phyloP scores from a whole-genome alignment of 768 basidiomycete genomes.

The Boletus insuetus region DNA sequence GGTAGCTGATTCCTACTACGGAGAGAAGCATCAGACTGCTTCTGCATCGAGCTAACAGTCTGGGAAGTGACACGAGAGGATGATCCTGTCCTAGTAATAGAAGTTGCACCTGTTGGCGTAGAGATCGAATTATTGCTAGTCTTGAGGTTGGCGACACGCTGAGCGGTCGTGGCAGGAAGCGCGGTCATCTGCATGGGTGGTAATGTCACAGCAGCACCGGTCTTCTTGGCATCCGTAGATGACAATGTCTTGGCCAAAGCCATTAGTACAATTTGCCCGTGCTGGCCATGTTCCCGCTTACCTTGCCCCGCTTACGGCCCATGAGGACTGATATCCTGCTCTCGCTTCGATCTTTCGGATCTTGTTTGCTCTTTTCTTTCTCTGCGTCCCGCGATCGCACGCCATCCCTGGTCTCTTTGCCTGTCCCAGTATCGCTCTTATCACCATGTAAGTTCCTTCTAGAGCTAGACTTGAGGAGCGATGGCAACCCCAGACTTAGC shows the following conservation, averaged over 20 bases:
- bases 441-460: conserved; percentile 73
- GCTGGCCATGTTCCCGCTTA: conserved; percentile 34
- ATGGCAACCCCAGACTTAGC: conserved; percentile 75
- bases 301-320: conserved; percentile 90
- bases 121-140: conserved; percentile 45
- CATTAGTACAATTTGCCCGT: conserved; percentile 10
- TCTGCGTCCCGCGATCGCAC: conserved; percentile 41
- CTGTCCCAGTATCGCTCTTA: conserved; percentile 36
- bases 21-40: conserved; percentile 80
- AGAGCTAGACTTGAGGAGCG: conserved; percentile 83
- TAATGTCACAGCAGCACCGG: conserved; percentile 63
- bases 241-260: conserved; percentile 64
- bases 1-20: conserved; percentile 75
- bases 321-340: conserved; percentile 86
- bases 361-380: conserved; percentile 64
- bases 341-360: conserved; percentile 81
- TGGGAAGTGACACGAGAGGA: conserved; percentile 74
- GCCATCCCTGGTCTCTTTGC: conserved; percentile 57
- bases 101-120: conserved; percentile 37
- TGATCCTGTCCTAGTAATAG: conserved; percentile 42
- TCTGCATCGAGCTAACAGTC: conserved; percentile 84
- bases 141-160: conserved; percentile 82
- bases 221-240: conserved; percentile 75
- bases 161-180: conserved; percentile 75
- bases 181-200: conserved; percentile 92